These are phyloP conservation scores for Crucibulum laeve DNA, from an alignment of 768 basidiomycete genomes.

Conservation along the genomic window DNA sequence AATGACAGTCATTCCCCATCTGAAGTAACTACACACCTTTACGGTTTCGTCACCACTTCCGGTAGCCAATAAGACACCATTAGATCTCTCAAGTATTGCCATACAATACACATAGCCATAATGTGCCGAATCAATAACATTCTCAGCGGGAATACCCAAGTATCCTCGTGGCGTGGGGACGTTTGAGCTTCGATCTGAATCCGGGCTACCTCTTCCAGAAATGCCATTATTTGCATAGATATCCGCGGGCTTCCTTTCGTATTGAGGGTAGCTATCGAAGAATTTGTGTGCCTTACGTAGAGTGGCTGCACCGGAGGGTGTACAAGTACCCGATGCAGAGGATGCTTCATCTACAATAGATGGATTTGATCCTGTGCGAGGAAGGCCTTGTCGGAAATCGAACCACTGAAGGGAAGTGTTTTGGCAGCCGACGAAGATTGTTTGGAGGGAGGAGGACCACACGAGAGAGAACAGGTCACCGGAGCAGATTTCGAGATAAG, in stretches of 20 bases:
- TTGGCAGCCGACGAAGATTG: slow-evolving; percentile 85
- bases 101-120: slow-evolving; percentile 93
- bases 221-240: slow-evolving; percentile 56
- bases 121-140: slow-evolving; percentile 86
- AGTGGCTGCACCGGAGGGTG: slow-evolving; percentile 23
- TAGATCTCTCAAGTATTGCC: slow-evolving; percentile 28
- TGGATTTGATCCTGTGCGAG: slow-evolving; percentile 9
- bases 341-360: slow-evolving; percentile 12
- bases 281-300: slow-evolving; percentile 74
- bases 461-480: slow-evolving; percentile 86
- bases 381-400: slow-evolving; percentile 37
- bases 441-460: slow-evolving; percentile 67
- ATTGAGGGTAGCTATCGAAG: slow-evolving; percentile 85
- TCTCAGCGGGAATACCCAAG: slow-evolving; percentile 57
- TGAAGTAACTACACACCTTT: slow-evolving; percentile 45
- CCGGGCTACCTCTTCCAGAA: slow-evolving; percentile 23
- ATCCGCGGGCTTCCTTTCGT: slow-evolving; percentile 64
- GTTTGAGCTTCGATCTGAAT: slow-evolving; percentile 24
- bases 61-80: slow-evolving; percentile 56
- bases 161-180: slow-evolving; percentile 28
- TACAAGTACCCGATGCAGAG: slow-evolving; percentile 28
- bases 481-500: slow-evolving; percentile 74
- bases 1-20: neutral
- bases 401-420: slow-evolving; percentile 93
- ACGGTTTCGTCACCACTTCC: slow-evolving; percentile 91